Base-by-base conservation (phyloP, 345 rosid genomes). In the Heritiera fomes region DNA sequence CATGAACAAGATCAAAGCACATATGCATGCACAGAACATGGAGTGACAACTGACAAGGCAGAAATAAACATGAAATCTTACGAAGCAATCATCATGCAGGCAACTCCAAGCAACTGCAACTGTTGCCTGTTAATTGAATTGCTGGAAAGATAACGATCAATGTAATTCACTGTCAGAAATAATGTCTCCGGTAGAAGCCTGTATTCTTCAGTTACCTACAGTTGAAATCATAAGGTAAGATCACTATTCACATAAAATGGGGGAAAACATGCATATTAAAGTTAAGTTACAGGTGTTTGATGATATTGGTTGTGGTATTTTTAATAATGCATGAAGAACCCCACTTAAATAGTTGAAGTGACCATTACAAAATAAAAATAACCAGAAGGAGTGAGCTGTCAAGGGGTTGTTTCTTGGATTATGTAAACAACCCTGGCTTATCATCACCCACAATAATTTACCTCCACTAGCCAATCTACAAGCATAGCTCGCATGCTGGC, bases 11-110 rank as follows among this genome's bases (percentile, higher is more conserved):
- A 3, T 34, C 38, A 34, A 34, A 34, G 38, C 38, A 34, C 38
- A 32, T 20, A 18, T 7, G 40, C 23, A 58, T 45, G 30, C 52
- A 38, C 8, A 50, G 5, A 12, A 28, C 40, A 15, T 49, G 15
- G 32, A 18, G 40, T 23, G 10, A 40, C 10, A 59, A 12, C 13
- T 55, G 59, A 28, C 11, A 69, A 28, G 28, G 17, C 28, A 38
- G 46, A 11, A 61, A 41, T 2, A 34, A 34, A 50, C 15, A 41
- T 28, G 41, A 62, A 71, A 62, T 71, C 97, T 86, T 86, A 95
- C 98, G 98, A 78, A 77, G 98, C 98, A 82, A 95, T 88, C 95
- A 93, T 91, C 97, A 93, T 92, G 89, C 93, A 92, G 78, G 97
- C 85, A 71, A 95, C 92, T 80, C 98, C 98, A 77, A 95, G 96